Percentiles rank a stretch among this genome's conserved stretches.
phyloP scores from a whole-genome alignment of 805 yeast genomes.

The Suhomyces pyralidae region DNA sequence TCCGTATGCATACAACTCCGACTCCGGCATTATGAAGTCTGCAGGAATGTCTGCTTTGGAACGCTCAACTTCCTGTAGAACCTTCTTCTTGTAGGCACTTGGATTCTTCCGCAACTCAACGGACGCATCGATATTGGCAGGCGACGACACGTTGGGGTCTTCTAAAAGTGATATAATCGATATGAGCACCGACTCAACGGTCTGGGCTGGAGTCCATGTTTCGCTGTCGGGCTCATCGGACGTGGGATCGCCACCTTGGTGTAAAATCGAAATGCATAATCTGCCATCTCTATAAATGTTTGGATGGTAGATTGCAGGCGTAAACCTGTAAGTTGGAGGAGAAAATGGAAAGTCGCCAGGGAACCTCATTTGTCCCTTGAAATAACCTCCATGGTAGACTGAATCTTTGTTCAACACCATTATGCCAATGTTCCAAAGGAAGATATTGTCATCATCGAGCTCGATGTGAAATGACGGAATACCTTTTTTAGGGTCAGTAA shows the following conservation, averaged over 20 bases:
- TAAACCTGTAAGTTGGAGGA: constrained; percentile 90
- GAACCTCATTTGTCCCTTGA: constrained; percentile 90
- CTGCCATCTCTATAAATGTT: constrained; percentile 93
- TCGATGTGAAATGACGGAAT: constrained; percentile 61
- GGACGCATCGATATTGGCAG: constrained; percentile 96
- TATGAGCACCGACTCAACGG: constrained; percentile 85
- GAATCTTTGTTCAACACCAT: constrained; percentile 90
- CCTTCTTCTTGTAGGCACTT: constrained; percentile 70
- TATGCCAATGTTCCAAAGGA: constrained; percentile 80
- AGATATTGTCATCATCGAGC: constrained; percentile 54
- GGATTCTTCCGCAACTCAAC: constrained; percentile 83
- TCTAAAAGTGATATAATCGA: constrained; percentile 87
- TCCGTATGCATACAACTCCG: constrained; percentile 47
- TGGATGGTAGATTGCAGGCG: constrained; percentile 93
- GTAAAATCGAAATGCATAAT: constrained; percentile 88
- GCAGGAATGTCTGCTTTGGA: constrained; percentile 84
- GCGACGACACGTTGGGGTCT: constrained; percentile 90
- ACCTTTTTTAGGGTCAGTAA: constrained; percentile 86
- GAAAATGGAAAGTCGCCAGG: constrained; percentile 88
- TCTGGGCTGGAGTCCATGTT: constrained; percentile 92
- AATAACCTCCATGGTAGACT: constrained; percentile 89
- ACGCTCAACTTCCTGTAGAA: constrained; percentile 75
- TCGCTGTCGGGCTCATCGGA: constrained; percentile 90
- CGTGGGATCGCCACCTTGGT: constrained; percentile 86
- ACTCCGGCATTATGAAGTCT: constrained; percentile 78